Base-by-base conservation (phyloP, 139 green algal species). In the Medakamo hakoo region DNA sequence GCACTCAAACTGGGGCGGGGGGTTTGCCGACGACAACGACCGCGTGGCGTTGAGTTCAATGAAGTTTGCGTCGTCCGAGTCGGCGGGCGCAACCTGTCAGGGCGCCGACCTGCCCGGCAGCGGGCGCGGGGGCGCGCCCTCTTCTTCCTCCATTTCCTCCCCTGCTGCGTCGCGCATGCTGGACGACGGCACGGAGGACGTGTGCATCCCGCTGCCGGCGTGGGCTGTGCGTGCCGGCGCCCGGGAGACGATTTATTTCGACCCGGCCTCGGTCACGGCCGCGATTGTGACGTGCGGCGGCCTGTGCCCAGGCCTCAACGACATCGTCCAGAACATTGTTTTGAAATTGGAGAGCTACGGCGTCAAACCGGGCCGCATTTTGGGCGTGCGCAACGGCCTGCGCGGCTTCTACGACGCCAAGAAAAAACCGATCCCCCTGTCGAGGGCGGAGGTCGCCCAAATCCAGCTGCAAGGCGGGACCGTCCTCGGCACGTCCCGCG, bases 281-380 rank as follows among this genome's bases (percentile, higher is more conserved):
- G 78, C 75, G 23, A 76, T 99, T 55, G 92, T 98, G 32, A 99
- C 92, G 0, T 97, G 93, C 71, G 92, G 92, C 14, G 93, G 91
- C 1, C 76, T 99, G 66, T 99, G 93, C 73, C 93, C 93, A 1
- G 93, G 93, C 4, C 81, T 99, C 27, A 99, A 99, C 71, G 91
- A 96, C 25, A 93, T 99, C 19, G 83, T 98, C 27, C 83, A 80
- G 63, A 86, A 84, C 55, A 74, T 96, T 5, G 88, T 95, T 24
- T 80, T 82, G 49, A 94, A 93, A 73, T 76, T 91, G 32, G 70
- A 78, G 1, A 82, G 92, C 59, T 96, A 96, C 60, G 89, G 89
- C 3, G 88, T 96, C 30, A 80, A 76, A 5, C 83, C 95, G 57
- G 88, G 82, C 52, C 82, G 91, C 62, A 89, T 95, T 59, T 71